phyloP scores from a whole-genome alignment of 331 rosid species.

The Rosa hybrid region DNA sequence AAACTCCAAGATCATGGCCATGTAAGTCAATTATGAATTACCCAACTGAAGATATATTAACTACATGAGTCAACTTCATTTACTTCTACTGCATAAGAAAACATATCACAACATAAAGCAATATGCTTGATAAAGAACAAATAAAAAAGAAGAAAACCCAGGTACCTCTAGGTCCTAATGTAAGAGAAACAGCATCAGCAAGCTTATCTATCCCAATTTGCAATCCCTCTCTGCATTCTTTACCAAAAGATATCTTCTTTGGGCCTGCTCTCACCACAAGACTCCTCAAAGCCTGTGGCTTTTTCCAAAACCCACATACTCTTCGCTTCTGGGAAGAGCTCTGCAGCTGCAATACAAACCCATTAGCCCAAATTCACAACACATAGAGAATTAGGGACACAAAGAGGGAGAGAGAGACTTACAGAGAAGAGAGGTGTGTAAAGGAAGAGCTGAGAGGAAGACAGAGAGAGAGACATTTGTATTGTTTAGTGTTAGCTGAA shows the following conservation, averaged over 20 bases:
- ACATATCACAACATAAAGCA: not conserved
- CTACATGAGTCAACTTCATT: not conserved
- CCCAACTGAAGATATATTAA: not conserved
- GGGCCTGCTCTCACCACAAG: slow-evolving; percentile 62
- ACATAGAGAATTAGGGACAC: not conserved
- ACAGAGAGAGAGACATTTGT: slow-evolving; percentile 28
- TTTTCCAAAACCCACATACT: slow-evolving; percentile 40
- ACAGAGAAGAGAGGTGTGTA: slow-evolving; percentile 37
- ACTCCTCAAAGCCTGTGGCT: slow-evolving; percentile 13
- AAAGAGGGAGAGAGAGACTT: slow-evolving; percentile 24
- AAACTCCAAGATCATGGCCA: not conserved
- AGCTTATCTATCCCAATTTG: slow-evolving; percentile 86
- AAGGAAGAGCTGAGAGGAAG: slow-evolving; percentile 27
- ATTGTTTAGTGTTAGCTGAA: not conserved
- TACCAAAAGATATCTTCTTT: slow-evolving; percentile 68
- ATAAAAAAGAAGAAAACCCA: not conserved
- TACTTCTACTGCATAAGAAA: not conserved
- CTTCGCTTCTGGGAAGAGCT: slow-evolving; percentile 37
- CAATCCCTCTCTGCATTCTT: slow-evolving; percentile 66
- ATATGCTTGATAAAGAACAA: not conserved
- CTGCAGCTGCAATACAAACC: slow-evolving; percentile 57
- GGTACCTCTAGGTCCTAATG: slow-evolving; percentile 89
- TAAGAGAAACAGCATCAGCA: slow-evolving; percentile 91
- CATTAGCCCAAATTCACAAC: slow-evolving; percentile 13
- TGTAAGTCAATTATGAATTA: not conserved